Conservation (phyloP, 2,329 filamentous ascomycete species). For the Drechslera avenae region DNA sequence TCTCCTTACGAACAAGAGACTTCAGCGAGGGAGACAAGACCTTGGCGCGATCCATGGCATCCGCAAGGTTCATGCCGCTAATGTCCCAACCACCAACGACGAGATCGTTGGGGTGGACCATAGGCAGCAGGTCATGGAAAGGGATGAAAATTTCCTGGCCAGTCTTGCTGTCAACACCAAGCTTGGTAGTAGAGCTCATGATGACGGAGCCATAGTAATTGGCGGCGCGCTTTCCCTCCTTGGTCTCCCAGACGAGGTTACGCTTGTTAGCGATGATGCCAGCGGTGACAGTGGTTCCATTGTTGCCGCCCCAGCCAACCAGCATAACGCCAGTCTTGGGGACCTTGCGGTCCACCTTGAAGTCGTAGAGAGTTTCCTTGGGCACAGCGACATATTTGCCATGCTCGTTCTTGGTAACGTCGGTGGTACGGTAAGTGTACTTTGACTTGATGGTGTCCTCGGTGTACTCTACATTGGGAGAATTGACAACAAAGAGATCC, state of each 20-base stretch:
- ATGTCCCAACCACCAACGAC: conserved; percentile 98
- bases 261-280: conserved; percentile 96
- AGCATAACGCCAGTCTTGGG: conserved; percentile 97
- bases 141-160: conserved; percentile 92
- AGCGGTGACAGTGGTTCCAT: conserved; percentile 94
- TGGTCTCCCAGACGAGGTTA: conserved; percentile 87
- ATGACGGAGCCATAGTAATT: conserved; percentile 99
- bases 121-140: conserved; percentile 90
- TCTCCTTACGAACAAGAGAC: conserved; percentile 86
- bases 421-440: conserved; percentile 96
- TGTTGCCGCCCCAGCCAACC: conserved; percentile 97
- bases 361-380: conserved; percentile 90
- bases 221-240: conserved; percentile 80
- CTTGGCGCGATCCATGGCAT: conserved; percentile 92
- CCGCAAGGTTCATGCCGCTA: conserved; percentile 83
- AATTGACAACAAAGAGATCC: conserved; percentile 83
- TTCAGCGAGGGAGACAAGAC: conserved; percentile 97
- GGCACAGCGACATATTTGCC: conserved; percentile 84
- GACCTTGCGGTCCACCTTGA: conserved; percentile 94
- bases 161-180: conserved; percentile 84
- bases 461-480: conserved; percentile 90
- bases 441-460: conserved; percentile 86
- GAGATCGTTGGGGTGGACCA: conserved; percentile 96
- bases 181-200: conserved; percentile 97
- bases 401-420: conserved; percentile 70